phyloP scores from a whole-genome alignment of 345 rosid genomes.

The Linum usitatissimum region DNA sequence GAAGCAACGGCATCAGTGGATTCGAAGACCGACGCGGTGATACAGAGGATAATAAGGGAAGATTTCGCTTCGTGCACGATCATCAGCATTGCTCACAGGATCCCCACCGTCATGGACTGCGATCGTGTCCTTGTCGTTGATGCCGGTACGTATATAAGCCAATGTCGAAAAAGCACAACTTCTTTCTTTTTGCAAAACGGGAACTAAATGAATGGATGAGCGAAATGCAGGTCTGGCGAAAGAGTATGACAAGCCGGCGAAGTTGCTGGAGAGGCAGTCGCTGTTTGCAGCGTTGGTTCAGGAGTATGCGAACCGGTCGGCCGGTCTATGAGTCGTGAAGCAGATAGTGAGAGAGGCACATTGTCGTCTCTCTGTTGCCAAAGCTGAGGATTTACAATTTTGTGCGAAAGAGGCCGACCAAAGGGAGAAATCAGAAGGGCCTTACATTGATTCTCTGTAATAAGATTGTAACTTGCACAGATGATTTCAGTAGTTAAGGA shows the following conservation, averaged over 20 bases:
- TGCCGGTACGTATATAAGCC: slow-evolving; percentile 33
- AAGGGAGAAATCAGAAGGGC: too few relatives aligned
- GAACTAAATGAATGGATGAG: too few relatives aligned
- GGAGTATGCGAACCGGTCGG: slow-evolving; percentile 80
- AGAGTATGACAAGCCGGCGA: slow-evolving; percentile 71
- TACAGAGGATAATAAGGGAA: slow-evolving; percentile 83
- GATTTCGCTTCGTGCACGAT: slow-evolving; percentile 75
- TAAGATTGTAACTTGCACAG: too few relatives aligned
- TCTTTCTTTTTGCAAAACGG: not conserved
- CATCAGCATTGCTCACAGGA: slow-evolving; percentile 92
- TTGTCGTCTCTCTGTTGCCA: too few relatives aligned
- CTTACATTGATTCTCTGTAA: too few relatives aligned
- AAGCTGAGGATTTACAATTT: too few relatives aligned
- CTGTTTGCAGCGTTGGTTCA: slow-evolving; percentile 78
- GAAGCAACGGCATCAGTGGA: slow-evolving; percentile 98
- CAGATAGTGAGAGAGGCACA: too few relatives aligned
- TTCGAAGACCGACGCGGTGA: slow-evolving; percentile 78
- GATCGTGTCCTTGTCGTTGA: slow-evolving; percentile 78
- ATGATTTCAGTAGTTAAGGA: too few relatives aligned
- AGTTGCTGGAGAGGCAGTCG: slow-evolving; percentile 54
- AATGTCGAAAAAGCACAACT: not conserved
- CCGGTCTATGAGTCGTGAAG: slow-evolving; percentile 37
- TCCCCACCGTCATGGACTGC: slow-evolving; percentile 96
- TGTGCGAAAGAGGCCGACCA: too few relatives aligned
- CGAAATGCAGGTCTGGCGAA: slow-evolving; percentile 46